These are phyloP conservation scores for Tricholoma terreum DNA, from an alignment of 768 basidiomycete species.

Conservation along the genomic window DNA sequence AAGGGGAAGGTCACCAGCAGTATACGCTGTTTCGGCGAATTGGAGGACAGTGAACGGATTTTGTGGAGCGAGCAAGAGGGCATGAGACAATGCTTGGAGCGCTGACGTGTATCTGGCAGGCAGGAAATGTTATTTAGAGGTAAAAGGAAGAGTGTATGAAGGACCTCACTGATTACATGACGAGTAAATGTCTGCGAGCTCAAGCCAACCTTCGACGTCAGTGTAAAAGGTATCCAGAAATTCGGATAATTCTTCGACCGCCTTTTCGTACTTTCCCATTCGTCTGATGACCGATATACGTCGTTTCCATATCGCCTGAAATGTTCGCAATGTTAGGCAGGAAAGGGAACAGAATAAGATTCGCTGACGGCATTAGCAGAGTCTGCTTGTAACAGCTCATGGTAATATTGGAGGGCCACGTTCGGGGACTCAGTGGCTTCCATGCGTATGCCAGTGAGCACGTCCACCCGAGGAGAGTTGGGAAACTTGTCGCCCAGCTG, in stretches of 20 bases:
- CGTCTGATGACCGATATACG: conserved; percentile 69
- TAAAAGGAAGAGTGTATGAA: not conserved
- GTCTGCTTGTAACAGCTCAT: conserved; percentile 61
- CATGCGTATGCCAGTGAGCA: conserved; percentile 73
- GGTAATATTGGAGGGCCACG: conserved; percentile 59
- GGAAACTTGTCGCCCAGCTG: conserved; percentile 68
- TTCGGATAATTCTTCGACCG: conserved; percentile 66
- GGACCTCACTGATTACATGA: conserved; percentile 66
- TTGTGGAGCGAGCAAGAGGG: conserved; percentile 77
- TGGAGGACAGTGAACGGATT: conserved; percentile 84
- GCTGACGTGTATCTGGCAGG: conserved; percentile 63
- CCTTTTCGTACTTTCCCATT: conserved; percentile 58
- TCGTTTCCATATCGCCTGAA: conserved; percentile 75
- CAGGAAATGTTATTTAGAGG: not conserved
- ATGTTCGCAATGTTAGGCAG: not conserved
- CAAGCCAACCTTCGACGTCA: conserved; percentile 85
- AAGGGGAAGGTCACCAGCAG: conserved; percentile 67
- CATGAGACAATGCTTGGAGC: conserved; percentile 76
- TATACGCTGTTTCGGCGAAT: conserved; percentile 86
- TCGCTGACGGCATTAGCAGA: conserved; percentile 65
- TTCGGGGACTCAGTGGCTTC: conserved; percentile 63
- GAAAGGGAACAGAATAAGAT: not conserved
- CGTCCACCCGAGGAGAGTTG: conserved; percentile 74
- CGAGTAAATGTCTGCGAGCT: conserved; percentile 79
- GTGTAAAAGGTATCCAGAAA: conserved; percentile 87